phyloP scores from a whole-genome alignment of 352 stramenopile genomes.

The Phytopythium kandeliae region DNA sequence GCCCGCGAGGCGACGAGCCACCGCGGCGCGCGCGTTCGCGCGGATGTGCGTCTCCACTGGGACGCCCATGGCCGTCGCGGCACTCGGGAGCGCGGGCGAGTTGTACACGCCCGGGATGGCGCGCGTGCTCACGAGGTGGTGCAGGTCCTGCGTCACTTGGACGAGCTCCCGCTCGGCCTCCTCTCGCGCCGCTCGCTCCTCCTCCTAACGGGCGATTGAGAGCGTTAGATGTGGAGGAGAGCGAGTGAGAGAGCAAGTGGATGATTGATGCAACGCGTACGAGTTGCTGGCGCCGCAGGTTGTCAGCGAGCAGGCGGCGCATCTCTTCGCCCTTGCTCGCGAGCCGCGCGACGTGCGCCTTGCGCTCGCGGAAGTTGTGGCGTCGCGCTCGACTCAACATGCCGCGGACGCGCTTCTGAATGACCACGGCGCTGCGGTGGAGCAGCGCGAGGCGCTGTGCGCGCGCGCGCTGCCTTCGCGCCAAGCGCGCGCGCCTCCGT shows the following conservation, averaged over 20 bases:
- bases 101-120: slow-evolving; percentile 58
- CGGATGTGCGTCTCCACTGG: slow-evolving; percentile 59
- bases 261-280: too few relatives aligned
- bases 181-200: slow-evolving; percentile 24
- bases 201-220: too few relatives aligned
- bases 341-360: slow-evolving; percentile 48
- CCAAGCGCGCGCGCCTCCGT: slow-evolving; percentile 17
- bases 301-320: slow-evolving; percentile 34
- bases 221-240: too few relatives aligned
- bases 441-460: slow-evolving; percentile 26
- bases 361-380: slow-evolving; percentile 56
- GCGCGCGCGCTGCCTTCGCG: slow-evolving; percentile 12
- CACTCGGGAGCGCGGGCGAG: slow-evolving; percentile 24
- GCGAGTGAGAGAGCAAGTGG: neutral
- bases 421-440: slow-evolving; percentile 40
- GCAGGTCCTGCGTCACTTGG: slow-evolving; percentile 51
- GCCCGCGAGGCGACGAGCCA: slow-evolving; percentile 23
- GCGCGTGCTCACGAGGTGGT: slow-evolving; percentile 56
- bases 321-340: slow-evolving; percentile 42
- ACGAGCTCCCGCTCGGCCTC: slow-evolving; percentile 37
- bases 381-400: slow-evolving; percentile 34
- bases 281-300: slow-evolving; percentile 32
- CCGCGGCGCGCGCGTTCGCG: slow-evolving; percentile 36
- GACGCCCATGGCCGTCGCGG: slow-evolving; percentile 45
- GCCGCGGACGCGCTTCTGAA: slow-evolving; percentile 53